These are phyloP conservation scores for Ilex asprella DNA, from an alignment of 257 asterid genomes.

Conservation along the genomic window DNA sequence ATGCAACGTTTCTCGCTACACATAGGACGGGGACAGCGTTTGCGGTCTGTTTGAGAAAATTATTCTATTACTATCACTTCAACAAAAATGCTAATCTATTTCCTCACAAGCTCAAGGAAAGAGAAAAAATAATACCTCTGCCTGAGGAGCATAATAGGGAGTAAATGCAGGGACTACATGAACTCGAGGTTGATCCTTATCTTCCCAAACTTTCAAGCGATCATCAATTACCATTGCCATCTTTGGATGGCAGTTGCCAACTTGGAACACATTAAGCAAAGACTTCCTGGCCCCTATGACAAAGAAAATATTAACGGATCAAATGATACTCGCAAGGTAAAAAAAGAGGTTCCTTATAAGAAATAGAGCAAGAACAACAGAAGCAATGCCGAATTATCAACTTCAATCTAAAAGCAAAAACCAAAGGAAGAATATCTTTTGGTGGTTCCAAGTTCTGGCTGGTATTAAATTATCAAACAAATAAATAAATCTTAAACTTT, in stretches of 20 bases:
- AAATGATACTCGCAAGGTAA: no score
- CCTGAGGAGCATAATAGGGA: slow-evolving; percentile 98
- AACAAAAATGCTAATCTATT: background rate
- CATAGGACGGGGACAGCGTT: slow-evolving; percentile 91
- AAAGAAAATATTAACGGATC: no score
- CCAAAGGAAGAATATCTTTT: no score
- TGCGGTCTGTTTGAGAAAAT: slow-evolving; percentile 46
- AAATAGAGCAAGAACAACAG: background rate
- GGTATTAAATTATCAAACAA: no score
- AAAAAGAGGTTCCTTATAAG: no score
- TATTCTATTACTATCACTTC: slow-evolving; percentile 9
- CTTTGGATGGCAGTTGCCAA: slow-evolving; percentile 88
- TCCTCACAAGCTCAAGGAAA: slow-evolving; percentile 12
- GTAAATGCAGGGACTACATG: slow-evolving; percentile 97
- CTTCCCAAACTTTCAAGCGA: slow-evolving; percentile 97
- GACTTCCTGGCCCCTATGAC: slow-evolving; percentile 80
- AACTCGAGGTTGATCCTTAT: slow-evolving; percentile 94
- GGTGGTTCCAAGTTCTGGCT: no score
- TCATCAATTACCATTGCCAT: slow-evolving; percentile 99
- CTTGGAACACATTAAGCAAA: slow-evolving; percentile 77
- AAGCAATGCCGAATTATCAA: background rate
- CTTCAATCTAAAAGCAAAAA: background rate
- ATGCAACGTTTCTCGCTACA: slow-evolving; percentile 98
- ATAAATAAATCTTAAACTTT: no score
- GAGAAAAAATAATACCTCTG: slow-evolving; percentile 59